Base-by-base conservation (phyloP, 2,329 filamentous ascomycete genomes). In the Huntiella abstrusa region DNA sequence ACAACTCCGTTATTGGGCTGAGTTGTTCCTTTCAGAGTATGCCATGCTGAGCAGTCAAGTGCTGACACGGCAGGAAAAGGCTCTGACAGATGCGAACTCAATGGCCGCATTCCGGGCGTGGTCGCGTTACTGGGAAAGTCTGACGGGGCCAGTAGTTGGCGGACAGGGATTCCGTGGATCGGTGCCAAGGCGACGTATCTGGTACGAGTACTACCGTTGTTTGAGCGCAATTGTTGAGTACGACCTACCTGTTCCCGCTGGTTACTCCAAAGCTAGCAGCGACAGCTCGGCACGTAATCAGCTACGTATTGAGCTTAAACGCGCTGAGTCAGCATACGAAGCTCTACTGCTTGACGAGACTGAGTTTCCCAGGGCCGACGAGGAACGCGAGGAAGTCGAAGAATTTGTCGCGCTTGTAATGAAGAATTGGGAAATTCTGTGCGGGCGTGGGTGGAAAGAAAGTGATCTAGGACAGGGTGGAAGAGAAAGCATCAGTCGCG, bases 161-260 rank as follows among this genome's bases (percentile, higher is more conserved):
- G 73, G 75, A 4, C 65, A 67, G 48, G 72, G 72, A n/a, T 70
- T 73, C 54, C 67, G 69, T 51, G 71, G 73, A 15, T 66, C 71
- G 7, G 68, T 78, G 13, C 69, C 73, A 28, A 67, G 80, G 52
- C 69, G 81, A 51, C 65, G 75, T 36, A 76, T 93, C 39, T 95
- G 87, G 87, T 77, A 73, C 54, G 75, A 83, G 51, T 95, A 95
- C 59, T 94, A 94, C 58, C 64, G 75, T 39, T 75, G 81, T 1
- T 64, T 95, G 13, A 92, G 86, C 2, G 68, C 68, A n/a, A 74
- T 93, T 33, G 61, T 95, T 5, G 77, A 80, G 54, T 64, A 75
- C 46, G 73, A 76, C 49, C 56, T 83, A 16, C 65, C 76, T 0
- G 83, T 76, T 45, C 68, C 73, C 1, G 65, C 66, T 0, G 71